These are phyloP conservation scores for Oenanthe javanica DNA, from an alignment of 140 eudicot genomes.

Conservation along the genomic window DNA sequence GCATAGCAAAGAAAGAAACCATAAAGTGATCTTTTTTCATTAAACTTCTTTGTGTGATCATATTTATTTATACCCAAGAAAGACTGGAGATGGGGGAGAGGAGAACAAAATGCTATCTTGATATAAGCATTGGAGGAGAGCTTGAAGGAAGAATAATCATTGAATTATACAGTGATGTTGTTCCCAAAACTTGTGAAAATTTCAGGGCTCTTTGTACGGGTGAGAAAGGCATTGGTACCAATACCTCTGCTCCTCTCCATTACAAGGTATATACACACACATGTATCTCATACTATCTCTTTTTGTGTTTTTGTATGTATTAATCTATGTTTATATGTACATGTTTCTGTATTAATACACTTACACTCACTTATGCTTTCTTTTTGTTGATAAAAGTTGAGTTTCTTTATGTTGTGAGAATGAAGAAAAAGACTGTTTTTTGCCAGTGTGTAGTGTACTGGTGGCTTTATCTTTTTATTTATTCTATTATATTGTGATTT, in stretches of 20 bases:
- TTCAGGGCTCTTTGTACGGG: constrained; percentile 89
- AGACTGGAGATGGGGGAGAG: constrained; percentile 22
- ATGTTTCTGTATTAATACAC: neutral
- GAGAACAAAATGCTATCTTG: constrained; percentile 63
- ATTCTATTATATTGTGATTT: neutral
- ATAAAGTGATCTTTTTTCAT: neutral
- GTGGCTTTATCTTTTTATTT: neutral
- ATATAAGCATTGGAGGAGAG: constrained; percentile 79
- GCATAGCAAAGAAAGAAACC: neutral
- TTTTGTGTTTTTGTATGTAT: neutral
- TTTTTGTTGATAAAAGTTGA: neutral
- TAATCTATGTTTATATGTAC: neutral
- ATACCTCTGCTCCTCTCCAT: constrained; percentile 74
- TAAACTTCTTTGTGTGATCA: neutral
- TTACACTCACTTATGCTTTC: neutral
- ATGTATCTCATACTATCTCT: neutral
- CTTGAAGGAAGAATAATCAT: constrained; percentile 77
- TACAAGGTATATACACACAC: constrained; percentile 45
- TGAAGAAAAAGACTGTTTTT: neutral
- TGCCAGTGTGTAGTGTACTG: neutral
- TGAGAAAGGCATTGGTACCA: constrained; percentile 65
- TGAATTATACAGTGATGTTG: constrained; percentile 69
- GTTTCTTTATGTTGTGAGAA: neutral
- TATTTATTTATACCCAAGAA: neutral
- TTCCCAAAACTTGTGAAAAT: constrained; percentile 77